Base-by-base conservation (phyloP, 1,284 basidiomycete species). In the Cronartium ribicola region DNA sequence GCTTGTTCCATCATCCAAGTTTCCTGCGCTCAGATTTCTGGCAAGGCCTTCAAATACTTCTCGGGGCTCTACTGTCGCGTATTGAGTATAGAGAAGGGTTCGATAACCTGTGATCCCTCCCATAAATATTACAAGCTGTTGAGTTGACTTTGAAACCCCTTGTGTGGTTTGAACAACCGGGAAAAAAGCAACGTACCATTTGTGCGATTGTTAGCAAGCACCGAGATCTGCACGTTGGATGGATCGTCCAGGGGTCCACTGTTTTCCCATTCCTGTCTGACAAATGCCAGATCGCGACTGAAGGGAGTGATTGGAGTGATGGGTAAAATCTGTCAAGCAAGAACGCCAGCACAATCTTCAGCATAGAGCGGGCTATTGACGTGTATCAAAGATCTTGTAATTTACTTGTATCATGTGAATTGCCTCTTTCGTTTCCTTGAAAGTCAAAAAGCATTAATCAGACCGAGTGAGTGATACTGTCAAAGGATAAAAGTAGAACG, bases 371-470 rank as follows among this genome's bases (percentile, higher is more conserved):
- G n/a, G n/a, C n/a, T n/a, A n/a, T n/a, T n/a, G n/a, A n/a, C n/a
- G n/a, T n/a, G n/a, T n/a, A n/a, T n/a, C n/a, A n/a, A n/a, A n/a
- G n/a, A n/a, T n/a, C n/a, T n/a, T n/a, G n/a, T n/a, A 51, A 51
- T 64, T 74, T 13, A 61, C 71, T 29, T 74, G 71, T 14, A 74
- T 74, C 71, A 74, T 74, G 36, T 74, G 71, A 29, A 66, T 61
- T 17, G 71, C 71, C 65, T 74, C 71, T 67, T 74, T 74, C 57
- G 55, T 43, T 29, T 67, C 60, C 71, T 74, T 13, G 11, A 11
- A 51, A 51, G 48, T 51, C 20, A 20, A 13, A 13, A 51, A 51
- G 20, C 48, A 13, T 17, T 17, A 13, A 51, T 51, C 48, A 51
- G 48, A 13, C 20, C 48, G 20, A 51, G 48, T 13, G 11, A 13